Evolutionary conservation across 2,329 filamentous ascomycete species (phyloP).

Genomic region (Pseudocercospora crystallina): DNA sequence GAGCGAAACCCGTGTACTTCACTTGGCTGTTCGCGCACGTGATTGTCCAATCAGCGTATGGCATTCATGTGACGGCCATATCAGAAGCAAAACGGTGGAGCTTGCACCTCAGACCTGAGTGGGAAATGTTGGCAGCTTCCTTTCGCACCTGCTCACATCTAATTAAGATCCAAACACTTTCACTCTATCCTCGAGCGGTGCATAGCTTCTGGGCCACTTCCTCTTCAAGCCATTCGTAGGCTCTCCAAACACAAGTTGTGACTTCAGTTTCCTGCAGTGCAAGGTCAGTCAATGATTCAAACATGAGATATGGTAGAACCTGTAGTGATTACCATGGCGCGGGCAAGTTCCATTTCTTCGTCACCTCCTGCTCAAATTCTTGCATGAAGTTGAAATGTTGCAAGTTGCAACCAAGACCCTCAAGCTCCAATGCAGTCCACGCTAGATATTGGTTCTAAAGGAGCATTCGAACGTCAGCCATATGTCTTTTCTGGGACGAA

Average conservation of each 20-base stretch:
- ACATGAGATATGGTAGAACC: too few relatives aligned
- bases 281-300: too few relatives aligned
- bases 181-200: slow-evolving; percentile 31
- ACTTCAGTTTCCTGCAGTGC: slow-evolving; percentile 58
- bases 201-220: slow-evolving; percentile 31
- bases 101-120: too few relatives aligned
- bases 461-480: not conserved
- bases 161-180: slow-evolving; percentile 29
- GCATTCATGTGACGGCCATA: too few relatives aligned
- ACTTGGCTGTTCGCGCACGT: too few relatives aligned
- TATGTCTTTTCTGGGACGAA: too few relatives aligned
- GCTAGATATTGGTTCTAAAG: slow-evolving; percentile 16
- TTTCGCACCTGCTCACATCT: not conserved
- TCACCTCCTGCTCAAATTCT: slow-evolving; percentile 21
- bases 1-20: too few relatives aligned
- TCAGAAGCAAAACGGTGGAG: too few relatives aligned
- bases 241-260: slow-evolving; percentile 72
- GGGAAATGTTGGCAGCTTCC: too few relatives aligned
- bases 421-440: slow-evolving; percentile 33
- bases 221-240: slow-evolving; percentile 23
- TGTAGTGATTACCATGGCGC: slow-evolving; percentile 64
- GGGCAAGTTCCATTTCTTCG: slow-evolving; percentile 63
- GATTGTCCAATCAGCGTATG: too few relatives aligned
- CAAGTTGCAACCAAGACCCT: slow-evolving; percentile 32
- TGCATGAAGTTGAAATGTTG: slow-evolving; percentile 34